phyloP scores from a whole-genome alignment of 192 early-diverging fungal genomes.

The Coemansia sp. region DNA sequence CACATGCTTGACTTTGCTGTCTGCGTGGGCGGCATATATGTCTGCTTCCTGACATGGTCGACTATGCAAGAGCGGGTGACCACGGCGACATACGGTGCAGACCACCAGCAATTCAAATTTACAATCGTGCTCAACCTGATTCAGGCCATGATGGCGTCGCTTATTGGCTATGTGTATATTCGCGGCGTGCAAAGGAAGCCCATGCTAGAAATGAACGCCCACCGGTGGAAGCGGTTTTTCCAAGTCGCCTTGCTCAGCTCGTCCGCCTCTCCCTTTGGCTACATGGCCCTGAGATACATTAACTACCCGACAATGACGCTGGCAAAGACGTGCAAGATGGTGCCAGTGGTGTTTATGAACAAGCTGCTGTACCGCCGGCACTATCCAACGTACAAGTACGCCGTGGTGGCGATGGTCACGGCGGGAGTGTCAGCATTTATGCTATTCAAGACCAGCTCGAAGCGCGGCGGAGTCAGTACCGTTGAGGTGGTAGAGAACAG shows the following conservation, averaged over 20 bases:
- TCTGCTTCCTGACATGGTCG: conserved; percentile 96
- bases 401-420: conserved; percentile 85
- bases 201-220: conserved; percentile 41
- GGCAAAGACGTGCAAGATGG: conserved; percentile 94
- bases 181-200: conserved; percentile 51
- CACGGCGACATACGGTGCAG: conserved; percentile 72
- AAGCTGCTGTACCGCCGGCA: conserved; percentile 83
- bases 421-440: conserved; percentile 92
- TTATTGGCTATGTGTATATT: conserved; percentile 77
- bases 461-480: not conserved
- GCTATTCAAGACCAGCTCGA: conserved; percentile 65
- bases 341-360: conserved; percentile 96
- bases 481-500: conserved; percentile 57
- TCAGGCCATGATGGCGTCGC: conserved; percentile 77
- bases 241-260: conserved; percentile 76
- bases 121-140: conserved; percentile 90
- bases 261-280: conserved; percentile 86
- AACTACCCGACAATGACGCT: conserved; percentile 98
- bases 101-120: conserved; percentile 72
- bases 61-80: conserved; percentile 92
- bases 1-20: conserved; percentile 63
- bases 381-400: conserved; percentile 86
- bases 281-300: conserved; percentile 87
- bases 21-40: conserved; percentile 84
- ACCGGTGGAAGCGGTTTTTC: conserved; percentile 64